phyloP scores from a whole-genome alignment of 768 basidiomycete species.

The Lactarius pseudohatsudake region DNA sequence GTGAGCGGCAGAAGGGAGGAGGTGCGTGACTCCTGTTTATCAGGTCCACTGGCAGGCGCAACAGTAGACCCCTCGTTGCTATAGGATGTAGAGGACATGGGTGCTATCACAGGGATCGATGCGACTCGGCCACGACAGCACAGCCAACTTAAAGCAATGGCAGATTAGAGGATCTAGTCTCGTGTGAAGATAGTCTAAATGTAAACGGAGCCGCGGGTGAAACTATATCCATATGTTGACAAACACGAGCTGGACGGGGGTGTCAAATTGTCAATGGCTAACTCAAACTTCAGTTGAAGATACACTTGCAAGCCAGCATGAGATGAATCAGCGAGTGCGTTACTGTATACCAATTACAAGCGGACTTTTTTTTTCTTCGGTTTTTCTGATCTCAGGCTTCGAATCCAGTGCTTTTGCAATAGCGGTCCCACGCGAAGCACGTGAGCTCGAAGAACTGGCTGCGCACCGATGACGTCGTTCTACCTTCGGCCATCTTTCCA shows the following conservation, averaged over 20 bases:
- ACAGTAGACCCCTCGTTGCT: not conserved
- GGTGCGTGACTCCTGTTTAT: constrained; percentile 6
- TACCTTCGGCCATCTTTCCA: too few relatives aligned
- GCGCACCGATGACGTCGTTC: too few relatives aligned
- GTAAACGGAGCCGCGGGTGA: not conserved
- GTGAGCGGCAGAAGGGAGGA: constrained; percentile 46
- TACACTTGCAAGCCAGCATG: not conserved
- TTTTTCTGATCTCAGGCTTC: too few relatives aligned
- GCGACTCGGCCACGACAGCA: not conserved
- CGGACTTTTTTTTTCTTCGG: too few relatives aligned
- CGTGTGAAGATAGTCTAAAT: not conserved
- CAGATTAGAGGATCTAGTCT: not conserved
- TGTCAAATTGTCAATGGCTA: not conserved
- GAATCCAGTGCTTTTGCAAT: too few relatives aligned
- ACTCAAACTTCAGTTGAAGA: not conserved
- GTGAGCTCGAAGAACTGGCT: too few relatives aligned
- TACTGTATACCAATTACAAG: too few relatives aligned
- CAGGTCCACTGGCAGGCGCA: not conserved
- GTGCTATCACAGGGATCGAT: not conserved
- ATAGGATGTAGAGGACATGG: constrained; percentile 2
- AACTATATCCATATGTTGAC: not conserved
- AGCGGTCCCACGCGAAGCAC: too few relatives aligned
- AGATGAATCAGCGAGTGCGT: not conserved
- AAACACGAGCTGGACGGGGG: not conserved
- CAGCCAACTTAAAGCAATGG: not conserved